phyloP scores from a whole-genome alignment of 192 early-diverging fungal genomes.

The Coemansia sp. region DNA sequence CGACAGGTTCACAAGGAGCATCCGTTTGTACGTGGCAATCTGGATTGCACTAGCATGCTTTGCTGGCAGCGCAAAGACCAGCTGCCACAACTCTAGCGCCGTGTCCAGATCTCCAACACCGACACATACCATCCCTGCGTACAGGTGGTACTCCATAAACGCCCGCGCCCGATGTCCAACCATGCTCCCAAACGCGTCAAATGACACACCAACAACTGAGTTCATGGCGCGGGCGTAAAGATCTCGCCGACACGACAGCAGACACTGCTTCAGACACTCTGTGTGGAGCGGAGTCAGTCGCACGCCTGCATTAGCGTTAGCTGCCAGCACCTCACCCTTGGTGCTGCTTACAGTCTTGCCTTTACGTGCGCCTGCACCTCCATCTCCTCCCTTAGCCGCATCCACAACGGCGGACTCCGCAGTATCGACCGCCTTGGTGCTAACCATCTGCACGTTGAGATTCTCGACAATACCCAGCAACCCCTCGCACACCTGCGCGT shows the following conservation, averaged over 20 bases:
- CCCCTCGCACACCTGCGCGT: conserved; percentile 10
- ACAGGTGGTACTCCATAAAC: conserved; percentile 36
- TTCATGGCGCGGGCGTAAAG: conserved; percentile 19
- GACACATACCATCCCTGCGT: conserved; percentile 48
- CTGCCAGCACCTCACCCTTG: conserved; percentile 13
- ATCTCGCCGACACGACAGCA: conserved; percentile 23
- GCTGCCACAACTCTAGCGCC: conserved; percentile 34
- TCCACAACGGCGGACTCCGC: neutral
- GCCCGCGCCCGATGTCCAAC: conserved; percentile 9
- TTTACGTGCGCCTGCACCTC: neutral
- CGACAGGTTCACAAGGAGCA: conserved; percentile 13
- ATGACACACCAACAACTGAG: conserved; percentile 9
- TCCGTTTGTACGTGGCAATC: conserved; percentile 36
- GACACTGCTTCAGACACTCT: conserved; percentile 39
- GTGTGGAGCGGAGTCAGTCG: conserved; percentile 39
- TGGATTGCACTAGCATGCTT: conserved; percentile 35
- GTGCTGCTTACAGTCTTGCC: neutral
- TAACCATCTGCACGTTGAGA: conserved; percentile 26
- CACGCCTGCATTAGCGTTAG: conserved; percentile 16
- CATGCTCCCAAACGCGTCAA: conserved; percentile 24
- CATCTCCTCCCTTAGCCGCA: neutral
- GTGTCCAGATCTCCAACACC: conserved; percentile 12
- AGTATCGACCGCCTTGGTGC: neutral
- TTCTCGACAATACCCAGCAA: conserved; percentile 20
- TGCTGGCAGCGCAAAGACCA: conserved; percentile 40